These are phyloP conservation scores for Metarhizium anisopliae DNA, from an alignment of 2,329 filamentous ascomycete genomes.

Conservation along the genomic window DNA sequence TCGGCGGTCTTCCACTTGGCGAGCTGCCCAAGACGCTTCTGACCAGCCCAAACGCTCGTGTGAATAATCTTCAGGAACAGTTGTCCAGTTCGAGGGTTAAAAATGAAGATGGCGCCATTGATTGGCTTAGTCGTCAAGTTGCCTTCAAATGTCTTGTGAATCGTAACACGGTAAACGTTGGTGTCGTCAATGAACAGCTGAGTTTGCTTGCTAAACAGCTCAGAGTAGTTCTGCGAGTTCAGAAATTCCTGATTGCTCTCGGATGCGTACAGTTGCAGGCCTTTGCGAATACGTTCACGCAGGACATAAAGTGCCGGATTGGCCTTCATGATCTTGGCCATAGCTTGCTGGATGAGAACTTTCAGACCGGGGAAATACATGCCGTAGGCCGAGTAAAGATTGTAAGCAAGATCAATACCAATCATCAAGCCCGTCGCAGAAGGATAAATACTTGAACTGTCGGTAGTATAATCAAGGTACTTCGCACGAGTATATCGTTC, in stretches of 20 bases:
- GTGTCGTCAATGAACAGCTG: slow-evolving; percentile 99
- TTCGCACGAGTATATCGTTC: slow-evolving; percentile 96
- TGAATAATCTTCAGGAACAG: slow-evolving; percentile 99
- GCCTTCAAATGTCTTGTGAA: slow-evolving; percentile 98
- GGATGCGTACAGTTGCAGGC: slow-evolving; percentile 92
- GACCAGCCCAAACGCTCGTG: slow-evolving; percentile 97
- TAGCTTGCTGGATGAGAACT: slow-evolving; percentile 90
- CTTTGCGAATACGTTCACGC: slow-evolving; percentile 95
- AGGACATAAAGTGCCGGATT: slow-evolving; percentile 95
- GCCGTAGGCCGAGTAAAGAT: slow-evolving; percentile 94
- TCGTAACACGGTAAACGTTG: slow-evolving; percentile 98
- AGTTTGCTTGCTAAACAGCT: slow-evolving; percentile 97
- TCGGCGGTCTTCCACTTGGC: slow-evolving; percentile 99
- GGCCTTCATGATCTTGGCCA: slow-evolving; percentile 99
- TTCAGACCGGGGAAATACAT: slow-evolving; percentile 98
- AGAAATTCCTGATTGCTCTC: slow-evolving; percentile 99
- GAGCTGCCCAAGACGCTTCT: slow-evolving; percentile 96
- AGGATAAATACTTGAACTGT: slow-evolving; percentile 97
- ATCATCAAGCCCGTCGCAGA: slow-evolving; percentile 97
- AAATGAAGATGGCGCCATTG: slow-evolving; percentile 99
- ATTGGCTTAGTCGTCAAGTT: slow-evolving; percentile 99
- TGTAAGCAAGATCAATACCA: slow-evolving; percentile 94
- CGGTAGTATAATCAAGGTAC: slow-evolving; percentile 97
- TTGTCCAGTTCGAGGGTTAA: slow-evolving; percentile 97
- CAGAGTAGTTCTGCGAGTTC: slow-evolving; percentile 98